A percentile compares a stretch with the other conserved stretches of the same genome.
These are phyloP conservation scores for Coniferiporia sulphurascens DNA, from an alignment of 1,284 basidiomycete species.

Conservation along the genomic window DNA sequence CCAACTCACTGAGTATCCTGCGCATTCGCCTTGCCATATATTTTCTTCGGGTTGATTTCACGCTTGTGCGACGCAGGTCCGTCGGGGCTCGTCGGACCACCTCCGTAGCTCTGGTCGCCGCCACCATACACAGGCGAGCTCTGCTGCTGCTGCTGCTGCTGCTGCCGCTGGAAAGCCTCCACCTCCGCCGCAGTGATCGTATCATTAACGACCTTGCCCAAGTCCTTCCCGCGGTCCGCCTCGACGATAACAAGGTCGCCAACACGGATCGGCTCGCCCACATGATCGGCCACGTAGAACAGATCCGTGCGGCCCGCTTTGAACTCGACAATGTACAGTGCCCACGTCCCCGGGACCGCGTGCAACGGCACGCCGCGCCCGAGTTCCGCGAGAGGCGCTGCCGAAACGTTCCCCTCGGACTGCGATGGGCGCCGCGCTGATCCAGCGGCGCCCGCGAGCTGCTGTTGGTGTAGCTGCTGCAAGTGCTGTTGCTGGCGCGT, in stretches of 20 bases:
- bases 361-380: conserved; percentile 89
- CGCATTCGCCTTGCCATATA: conserved; percentile 86
- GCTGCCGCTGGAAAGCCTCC: conserved; percentile 81
- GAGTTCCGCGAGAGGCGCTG: conserved; percentile 51
- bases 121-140: conserved; percentile 38
- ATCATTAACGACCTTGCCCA: conserved; percentile 88
- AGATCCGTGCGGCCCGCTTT: conserved; percentile 95
- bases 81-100: conserved; percentile 55
- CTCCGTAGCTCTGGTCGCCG: conserved; percentile 34
- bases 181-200: conserved; percentile 89
- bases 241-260: conserved; percentile 97
- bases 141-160: conserved; percentile 37
- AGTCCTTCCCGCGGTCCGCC: conserved; percentile 90
- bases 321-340: conserved; percentile 96
- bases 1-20: conserved; percentile 77
- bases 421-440: conserved; percentile 50
- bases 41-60: conserved; percentile 95
- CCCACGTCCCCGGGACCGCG: conserved; percentile 75
- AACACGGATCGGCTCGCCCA: conserved; percentile 55
- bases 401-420: conserved; percentile 27
- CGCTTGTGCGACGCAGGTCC: conserved; percentile 48
- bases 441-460: conserved; percentile 17
- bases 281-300: conserved; percentile 78
- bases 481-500: conserved; percentile 18
- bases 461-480: conserved; percentile 30